Percentiles rank a stretch among this genome's conserved stretches.
Evolutionary conservation across 2,329 filamentous ascomycete species (phyloP).

Genomic region (Aspergillus quadrilineatus): DNA sequence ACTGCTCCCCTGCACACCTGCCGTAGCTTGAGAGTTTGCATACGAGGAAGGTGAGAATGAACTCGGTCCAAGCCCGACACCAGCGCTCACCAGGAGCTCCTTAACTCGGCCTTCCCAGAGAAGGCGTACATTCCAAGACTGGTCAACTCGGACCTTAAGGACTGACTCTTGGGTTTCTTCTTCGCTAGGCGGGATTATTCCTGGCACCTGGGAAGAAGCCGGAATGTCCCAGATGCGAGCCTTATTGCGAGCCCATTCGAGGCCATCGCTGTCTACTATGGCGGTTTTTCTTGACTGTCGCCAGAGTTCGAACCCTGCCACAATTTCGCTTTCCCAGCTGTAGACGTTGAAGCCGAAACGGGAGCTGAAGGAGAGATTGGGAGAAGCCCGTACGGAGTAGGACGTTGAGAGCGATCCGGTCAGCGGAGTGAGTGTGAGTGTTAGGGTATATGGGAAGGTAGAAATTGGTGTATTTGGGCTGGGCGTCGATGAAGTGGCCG

Average conservation of each 20-base stretch:
- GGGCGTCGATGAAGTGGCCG: constrained; percentile 46
- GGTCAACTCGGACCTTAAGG: constrained; percentile 84
- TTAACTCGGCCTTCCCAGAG: constrained; percentile 93
- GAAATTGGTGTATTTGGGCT: constrained; percentile 46
- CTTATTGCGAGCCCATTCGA: constrained; percentile 43
- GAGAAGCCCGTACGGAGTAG: constrained; percentile 85
- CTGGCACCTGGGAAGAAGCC: constrained; percentile 18
- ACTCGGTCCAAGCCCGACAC: constrained; percentile 71
- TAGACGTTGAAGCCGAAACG: constrained; percentile 97
- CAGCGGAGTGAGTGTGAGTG: constrained; percentile 85
- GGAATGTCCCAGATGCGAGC: constrained; percentile 31
- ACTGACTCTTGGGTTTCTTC: constrained; percentile 72
- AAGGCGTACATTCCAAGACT: constrained; percentile 79
- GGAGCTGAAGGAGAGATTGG: constrained; percentile 79
- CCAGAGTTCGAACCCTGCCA: constrained; percentile 92
- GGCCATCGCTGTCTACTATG: constrained; percentile 38
- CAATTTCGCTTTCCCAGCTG: constrained; percentile 93
- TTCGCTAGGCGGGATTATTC: constrained; percentile 26
- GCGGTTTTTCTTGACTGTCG: constrained; percentile 50
- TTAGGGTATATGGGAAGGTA: constrained; percentile 90
- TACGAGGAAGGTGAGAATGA: constrained; percentile 34
- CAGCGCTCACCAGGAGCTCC: constrained; percentile 86
- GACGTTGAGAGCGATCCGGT: constrained; percentile 91
- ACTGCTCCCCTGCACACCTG: constrained; percentile 26
- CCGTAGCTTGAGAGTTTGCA: constrained; percentile 22